A percentile compares a stretch with the other conserved stretches of the same genome.
These are phyloP conservation scores for Colletotrichum spaethianum DNA, from an alignment of 2,329 filamentous ascomycete species.

Conservation along the genomic window DNA sequence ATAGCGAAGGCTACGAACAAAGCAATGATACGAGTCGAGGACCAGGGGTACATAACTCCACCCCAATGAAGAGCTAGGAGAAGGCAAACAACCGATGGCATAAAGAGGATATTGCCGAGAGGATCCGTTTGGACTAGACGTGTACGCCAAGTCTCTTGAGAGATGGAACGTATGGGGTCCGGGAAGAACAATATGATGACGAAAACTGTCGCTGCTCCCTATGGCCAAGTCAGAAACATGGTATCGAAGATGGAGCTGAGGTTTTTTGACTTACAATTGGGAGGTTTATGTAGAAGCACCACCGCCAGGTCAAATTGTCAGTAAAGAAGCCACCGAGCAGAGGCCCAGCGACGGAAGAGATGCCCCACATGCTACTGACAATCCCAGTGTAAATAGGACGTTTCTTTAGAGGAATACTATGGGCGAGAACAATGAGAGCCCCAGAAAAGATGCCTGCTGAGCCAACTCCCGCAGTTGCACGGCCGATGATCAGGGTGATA, in stretches of 20 bases:
- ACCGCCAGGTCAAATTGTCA: constrained; percentile 54
- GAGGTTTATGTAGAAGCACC: constrained; percentile 59
- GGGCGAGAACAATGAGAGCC: constrained; percentile 57
- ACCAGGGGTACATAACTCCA: constrained; percentile 65
- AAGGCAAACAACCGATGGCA: constrained; percentile 59
- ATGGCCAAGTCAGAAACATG: constrained; percentile 24
- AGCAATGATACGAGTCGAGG: constrained; percentile 62
- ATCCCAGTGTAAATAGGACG: constrained; percentile 56
- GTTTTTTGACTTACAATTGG: constrained; percentile 49
- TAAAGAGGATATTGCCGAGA: constrained; percentile 50
- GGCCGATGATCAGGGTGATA: constrained; percentile 52
- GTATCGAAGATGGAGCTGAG: background rate
- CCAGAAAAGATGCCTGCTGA: constrained; percentile 64
- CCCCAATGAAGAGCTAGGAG: constrained; percentile 67
- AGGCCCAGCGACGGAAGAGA: constrained; percentile 56
- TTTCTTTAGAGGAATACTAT: constrained; percentile 51
- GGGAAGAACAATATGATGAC: constrained; percentile 50
- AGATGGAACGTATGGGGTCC: constrained; percentile 30
- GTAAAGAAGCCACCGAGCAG: constrained; percentile 54
- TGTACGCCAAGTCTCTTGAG: constrained; percentile 18
- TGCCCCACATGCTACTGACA: constrained; percentile 61
- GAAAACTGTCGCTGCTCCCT: constrained; percentile 51
- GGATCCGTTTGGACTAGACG: constrained; percentile 41
- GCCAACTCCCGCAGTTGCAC: constrained; percentile 55
- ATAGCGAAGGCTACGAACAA: constrained; percentile 63